A percentile compares a stretch with the other conserved stretches of the same genome.
phyloP scores from a whole-genome alignment of 371 early-diverging fungal species.

The Actinomortierella wolfii region DNA sequence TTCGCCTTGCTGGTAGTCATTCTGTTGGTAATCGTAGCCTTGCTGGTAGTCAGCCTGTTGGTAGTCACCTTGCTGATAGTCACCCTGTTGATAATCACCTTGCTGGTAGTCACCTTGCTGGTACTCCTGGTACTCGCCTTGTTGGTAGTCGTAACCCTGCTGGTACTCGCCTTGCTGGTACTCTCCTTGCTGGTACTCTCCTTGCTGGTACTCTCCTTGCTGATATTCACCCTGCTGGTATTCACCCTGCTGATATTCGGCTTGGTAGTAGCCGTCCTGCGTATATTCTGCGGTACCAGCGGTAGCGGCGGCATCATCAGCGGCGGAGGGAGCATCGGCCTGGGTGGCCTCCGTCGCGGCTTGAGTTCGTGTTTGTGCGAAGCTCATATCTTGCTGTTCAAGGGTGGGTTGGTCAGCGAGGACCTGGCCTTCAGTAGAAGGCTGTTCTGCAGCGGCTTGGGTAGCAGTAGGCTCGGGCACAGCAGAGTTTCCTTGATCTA shows the following conservation, averaged over 20 bases:
- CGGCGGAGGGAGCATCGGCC: background rate
- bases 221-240: constrained; percentile 23
- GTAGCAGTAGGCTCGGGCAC: no score
- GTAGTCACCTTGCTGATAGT: background rate
- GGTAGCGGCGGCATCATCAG: background rate
- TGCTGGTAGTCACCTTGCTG: constrained; percentile 3
- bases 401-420: constrained; percentile 17
- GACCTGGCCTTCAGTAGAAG: background rate
- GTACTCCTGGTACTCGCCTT: constrained; percentile 5
- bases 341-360: background rate
- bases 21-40: constrained; percentile 17
- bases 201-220: constrained; percentile 11
- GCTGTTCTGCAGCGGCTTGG: no score
- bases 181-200: constrained; percentile 22
- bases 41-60: constrained; percentile 4
- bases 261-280: constrained; percentile 4
- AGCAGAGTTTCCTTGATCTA: no score
- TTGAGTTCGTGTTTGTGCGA: no score
- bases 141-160: constrained; percentile 2
- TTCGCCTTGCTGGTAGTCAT: constrained; percentile 6
- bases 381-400: constrained; percentile 10
- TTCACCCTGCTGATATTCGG: constrained; percentile 21
- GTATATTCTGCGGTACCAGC: constrained; percentile 4
- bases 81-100: background rate
- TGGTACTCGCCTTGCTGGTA: constrained; percentile 9